Percentiles rank a stretch among this genome's conserved stretches.
These are phyloP conservation scores for Intubia oerlemansii DNA, from an alignment of 2,329 filamentous ascomycete genomes.

Conservation along the genomic window DNA sequence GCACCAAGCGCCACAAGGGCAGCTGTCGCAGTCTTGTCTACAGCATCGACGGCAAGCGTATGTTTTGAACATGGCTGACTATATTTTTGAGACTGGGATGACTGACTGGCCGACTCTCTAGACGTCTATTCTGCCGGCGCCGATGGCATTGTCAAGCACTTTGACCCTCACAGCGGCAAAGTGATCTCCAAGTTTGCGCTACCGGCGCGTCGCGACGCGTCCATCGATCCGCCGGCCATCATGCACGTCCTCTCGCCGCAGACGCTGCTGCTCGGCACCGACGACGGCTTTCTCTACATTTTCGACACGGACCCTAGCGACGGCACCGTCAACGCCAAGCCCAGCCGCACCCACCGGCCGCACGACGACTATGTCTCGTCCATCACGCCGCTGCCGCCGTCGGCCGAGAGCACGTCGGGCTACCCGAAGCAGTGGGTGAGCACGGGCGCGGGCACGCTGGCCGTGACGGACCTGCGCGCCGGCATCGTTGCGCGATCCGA, in stretches of 20 bases:
- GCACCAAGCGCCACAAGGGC: slow-evolving; percentile 76
- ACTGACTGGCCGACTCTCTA: too few relatives aligned
- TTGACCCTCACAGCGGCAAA: slow-evolving; percentile 31
- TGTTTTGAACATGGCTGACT: too few relatives aligned
- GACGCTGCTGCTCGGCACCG: slow-evolving; percentile 71
- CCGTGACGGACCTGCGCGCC: slow-evolving; percentile 69
- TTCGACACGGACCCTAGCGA: slow-evolving; percentile 57
- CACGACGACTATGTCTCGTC: slow-evolving; percentile 89
- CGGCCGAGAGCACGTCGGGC: slow-evolving; percentile 62
- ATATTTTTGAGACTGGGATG: too few relatives aligned
- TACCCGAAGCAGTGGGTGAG: slow-evolving; percentile 90
- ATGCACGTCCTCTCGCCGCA: slow-evolving; percentile 73
- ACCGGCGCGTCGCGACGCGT: slow-evolving; percentile 29
- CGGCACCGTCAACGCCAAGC: slow-evolving; percentile 29
- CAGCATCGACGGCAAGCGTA: slow-evolving; percentile 51
- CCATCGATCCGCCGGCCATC: slow-evolving; percentile 39
- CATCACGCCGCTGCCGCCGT: slow-evolving; percentile 62
- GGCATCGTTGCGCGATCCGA: slow-evolving; percentile 79
- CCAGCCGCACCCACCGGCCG: slow-evolving; percentile 61
- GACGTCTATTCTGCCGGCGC: slow-evolving; percentile 42
- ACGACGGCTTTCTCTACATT: slow-evolving; percentile 74
- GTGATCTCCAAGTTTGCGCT: slow-evolving; percentile 70
- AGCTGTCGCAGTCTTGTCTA: slow-evolving; percentile 73
- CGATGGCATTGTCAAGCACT: slow-evolving; percentile 30
- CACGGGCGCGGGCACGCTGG: slow-evolving; percentile 77